phyloP scores from a whole-genome alignment of 805 yeast species.

The Wickerhamiella qilinensis region DNA sequence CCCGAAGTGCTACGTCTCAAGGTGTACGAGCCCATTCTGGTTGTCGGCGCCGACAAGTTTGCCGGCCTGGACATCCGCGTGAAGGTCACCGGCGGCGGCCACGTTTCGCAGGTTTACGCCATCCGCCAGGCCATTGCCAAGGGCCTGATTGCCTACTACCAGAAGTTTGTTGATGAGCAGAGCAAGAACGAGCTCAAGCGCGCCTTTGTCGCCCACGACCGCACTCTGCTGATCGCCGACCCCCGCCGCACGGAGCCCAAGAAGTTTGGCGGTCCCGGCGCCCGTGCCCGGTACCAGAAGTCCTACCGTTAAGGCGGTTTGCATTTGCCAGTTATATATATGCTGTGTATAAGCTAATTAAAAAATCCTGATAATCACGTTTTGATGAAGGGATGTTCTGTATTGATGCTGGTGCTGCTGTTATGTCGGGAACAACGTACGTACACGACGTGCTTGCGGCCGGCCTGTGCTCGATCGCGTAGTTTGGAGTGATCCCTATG shows the following conservation, averaged over 20 bases:
- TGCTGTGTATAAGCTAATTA: neutral
- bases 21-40: conserved; percentile 97
- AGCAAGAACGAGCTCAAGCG: conserved; percentile 99
- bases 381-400: too few relatives aligned
- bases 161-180: conserved; percentile 98
- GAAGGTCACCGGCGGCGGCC: conserved; percentile 99
- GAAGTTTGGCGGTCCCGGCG: conserved; percentile 99
- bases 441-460: too few relatives aligned
- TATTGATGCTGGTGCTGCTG: too few relatives aligned
- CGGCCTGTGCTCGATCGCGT: too few relatives aligned
- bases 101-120: conserved; percentile 99
- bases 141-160: conserved; percentile 99
- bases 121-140: conserved; percentile 99
- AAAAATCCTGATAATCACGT: too few relatives aligned
- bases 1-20: conserved; percentile 99
- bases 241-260: conserved; percentile 99
- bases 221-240: conserved; percentile 98
- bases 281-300: conserved; percentile 99
- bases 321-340: neutral
- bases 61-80: conserved; percentile 97
- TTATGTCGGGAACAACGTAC: too few relatives aligned
- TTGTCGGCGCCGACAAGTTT: conserved; percentile 98
- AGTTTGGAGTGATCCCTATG: too few relatives aligned
- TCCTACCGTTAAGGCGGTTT: conserved; percentile 78
- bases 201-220: conserved; percentile 94